These are phyloP conservation scores for Quercus robur DNA, from an alignment of 306 rosid species.

Conservation along the genomic window DNA sequence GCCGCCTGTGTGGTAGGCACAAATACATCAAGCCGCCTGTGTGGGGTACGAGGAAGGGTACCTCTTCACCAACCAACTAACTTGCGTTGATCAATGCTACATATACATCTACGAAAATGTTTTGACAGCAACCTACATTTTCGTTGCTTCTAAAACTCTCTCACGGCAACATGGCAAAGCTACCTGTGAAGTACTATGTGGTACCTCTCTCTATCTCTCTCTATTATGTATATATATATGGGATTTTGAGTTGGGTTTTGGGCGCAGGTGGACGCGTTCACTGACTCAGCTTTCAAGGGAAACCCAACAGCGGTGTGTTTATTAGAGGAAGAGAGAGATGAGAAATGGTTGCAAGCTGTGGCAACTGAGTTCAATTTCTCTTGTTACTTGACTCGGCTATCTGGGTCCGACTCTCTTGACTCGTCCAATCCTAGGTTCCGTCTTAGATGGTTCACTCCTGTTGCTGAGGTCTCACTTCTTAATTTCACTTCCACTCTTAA, in stretches of 20 bases:
- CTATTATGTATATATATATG: not conserved
- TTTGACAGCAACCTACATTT: too few species aligned
- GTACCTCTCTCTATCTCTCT: conserved; percentile 23
- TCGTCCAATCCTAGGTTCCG: conserved; percentile 41
- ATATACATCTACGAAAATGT: too few species aligned
- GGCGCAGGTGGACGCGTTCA: conserved; percentile 63
- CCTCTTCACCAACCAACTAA: too few species aligned
- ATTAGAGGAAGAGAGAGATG: conserved; percentile 55
- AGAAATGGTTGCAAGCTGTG: conserved; percentile 53
- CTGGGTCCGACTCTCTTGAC: conserved; percentile 16
- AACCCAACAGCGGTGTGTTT: conserved; percentile 75
- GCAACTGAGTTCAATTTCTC: conserved; percentile 64
- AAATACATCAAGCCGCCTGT: too few species aligned
- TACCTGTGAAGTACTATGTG: conserved; percentile 52
- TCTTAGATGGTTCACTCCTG: conserved; percentile 85
- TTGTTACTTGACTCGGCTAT: conserved; percentile 34
- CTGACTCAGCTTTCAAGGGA: conserved; percentile 66
- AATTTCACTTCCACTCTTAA: not conserved
- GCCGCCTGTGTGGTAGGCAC: too few species aligned
- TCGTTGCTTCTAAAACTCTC: too few species aligned
- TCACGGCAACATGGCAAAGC: not conserved
- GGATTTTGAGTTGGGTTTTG: not conserved
- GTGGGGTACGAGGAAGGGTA: too few species aligned
- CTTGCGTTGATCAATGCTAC: too few species aligned
- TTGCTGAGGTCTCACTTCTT: conserved; percentile 48